Percentiles rank a stretch among this genome's conserved stretches.
phyloP scores from a whole-genome alignment of 805 yeast species.

The Wickerhamomyces hampshirensis region DNA sequence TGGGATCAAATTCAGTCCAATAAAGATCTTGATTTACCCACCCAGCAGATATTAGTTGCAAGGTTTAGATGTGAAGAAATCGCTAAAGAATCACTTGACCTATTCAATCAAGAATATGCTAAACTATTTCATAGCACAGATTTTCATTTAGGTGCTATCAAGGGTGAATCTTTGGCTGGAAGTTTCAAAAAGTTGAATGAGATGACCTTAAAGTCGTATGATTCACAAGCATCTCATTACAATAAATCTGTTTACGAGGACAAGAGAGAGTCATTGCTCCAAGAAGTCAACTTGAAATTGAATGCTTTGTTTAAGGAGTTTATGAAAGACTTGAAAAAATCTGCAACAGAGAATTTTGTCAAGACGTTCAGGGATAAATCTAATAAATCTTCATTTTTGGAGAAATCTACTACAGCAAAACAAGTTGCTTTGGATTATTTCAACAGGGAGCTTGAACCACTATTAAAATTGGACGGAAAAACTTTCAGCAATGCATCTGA shows the following conservation, averaged over 20 bases:
- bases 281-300: conserved; percentile 44
- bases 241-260: conserved; percentile 59
- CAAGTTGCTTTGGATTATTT: conserved; percentile 22
- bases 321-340: conserved; percentile 32
- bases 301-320: conserved; percentile 39
- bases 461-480: conserved; percentile 15
- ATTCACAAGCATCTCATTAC: conserved; percentile 73
- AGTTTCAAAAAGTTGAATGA: conserved; percentile 39
- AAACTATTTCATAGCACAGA: conserved; percentile 6
- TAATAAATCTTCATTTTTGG: conserved; percentile 27
- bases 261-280: conserved; percentile 46
- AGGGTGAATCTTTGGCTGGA: conserved; percentile 33
- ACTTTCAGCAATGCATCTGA: conserved; percentile 29
- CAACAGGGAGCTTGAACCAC: conserved; percentile 10
- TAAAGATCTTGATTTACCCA: conserved; percentile 92
- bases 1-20: conserved; percentile 94
- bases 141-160: conserved; percentile 13
- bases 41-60: conserved; percentile 93
- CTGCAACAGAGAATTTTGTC: conserved; percentile 28
- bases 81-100: conserved; percentile 33
- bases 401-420: conserved; percentile 29
- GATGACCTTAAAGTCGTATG: conserved; percentile 50
- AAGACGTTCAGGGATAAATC: conserved; percentile 23
- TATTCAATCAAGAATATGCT: conserved; percentile 15
- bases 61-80: conserved; percentile 94